Conservation (phyloP, 345 rosid species). For the Rhizophora mangle region DNA sequence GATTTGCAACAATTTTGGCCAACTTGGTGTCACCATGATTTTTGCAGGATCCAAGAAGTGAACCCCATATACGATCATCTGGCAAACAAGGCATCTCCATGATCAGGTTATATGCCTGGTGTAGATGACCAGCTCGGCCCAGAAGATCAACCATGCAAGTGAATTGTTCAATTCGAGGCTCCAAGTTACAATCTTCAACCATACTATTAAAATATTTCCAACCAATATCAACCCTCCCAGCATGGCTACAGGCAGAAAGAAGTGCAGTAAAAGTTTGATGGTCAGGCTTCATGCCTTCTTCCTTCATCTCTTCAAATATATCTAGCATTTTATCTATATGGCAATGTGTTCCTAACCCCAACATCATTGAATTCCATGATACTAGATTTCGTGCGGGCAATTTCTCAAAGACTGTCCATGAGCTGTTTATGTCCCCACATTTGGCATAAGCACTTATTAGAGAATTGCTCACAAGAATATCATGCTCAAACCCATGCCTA, state of each 20-base stretch:
- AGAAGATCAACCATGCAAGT: slow-evolving; percentile 54
- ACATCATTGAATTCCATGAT: slow-evolving; percentile 46
- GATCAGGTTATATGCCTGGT: slow-evolving; percentile 42
- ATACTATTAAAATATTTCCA: slow-evolving; percentile 39
- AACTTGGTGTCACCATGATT: slow-evolving; percentile 34
- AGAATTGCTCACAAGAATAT: slow-evolving; percentile 41
- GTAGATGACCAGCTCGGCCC: slow-evolving; percentile 42
- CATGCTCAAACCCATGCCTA: slow-evolving; percentile 28
- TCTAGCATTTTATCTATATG: slow-evolving; percentile 24
- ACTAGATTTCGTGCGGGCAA: slow-evolving; percentile 30
- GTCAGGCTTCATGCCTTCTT: slow-evolving; percentile 32
- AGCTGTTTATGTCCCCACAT: slow-evolving; percentile 37
- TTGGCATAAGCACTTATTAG: slow-evolving; percentile 40
- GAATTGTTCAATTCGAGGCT: slow-evolving; percentile 45
- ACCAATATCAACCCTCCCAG: slow-evolving; percentile 38
- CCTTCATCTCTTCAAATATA: slow-evolving; percentile 41
- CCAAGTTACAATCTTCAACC: slow-evolving; percentile 35
- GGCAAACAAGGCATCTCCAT: slow-evolving; percentile 40
- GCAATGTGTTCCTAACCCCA: slow-evolving; percentile 47
- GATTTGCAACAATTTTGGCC: slow-evolving; percentile 39
- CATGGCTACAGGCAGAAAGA: slow-evolving; percentile 48
- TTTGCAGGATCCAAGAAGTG: slow-evolving; percentile 50
- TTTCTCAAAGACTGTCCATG: slow-evolving; percentile 31
- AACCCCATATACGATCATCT: slow-evolving; percentile 46
- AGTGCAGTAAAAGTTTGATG: slow-evolving; percentile 40